Evolutionary conservation across 2,329 filamentous ascomycete genomes (phyloP).

Genomic region (Curvularia eragrostidis): DNA sequence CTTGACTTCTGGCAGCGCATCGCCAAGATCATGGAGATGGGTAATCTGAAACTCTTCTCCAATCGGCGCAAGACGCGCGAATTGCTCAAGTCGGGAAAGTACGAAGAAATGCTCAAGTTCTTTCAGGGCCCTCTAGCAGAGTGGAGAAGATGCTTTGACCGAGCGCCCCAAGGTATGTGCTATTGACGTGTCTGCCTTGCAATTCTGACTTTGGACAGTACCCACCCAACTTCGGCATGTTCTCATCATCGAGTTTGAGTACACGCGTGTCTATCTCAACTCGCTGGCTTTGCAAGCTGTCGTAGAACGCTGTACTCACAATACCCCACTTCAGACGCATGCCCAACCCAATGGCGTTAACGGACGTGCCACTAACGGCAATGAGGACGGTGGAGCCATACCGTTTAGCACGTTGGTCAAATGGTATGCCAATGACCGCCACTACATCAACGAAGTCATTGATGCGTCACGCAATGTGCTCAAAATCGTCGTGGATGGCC

Average conservation of each 20-base stretch:
- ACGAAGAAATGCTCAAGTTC: slow-evolving; percentile 79
- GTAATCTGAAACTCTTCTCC: slow-evolving; percentile 86
- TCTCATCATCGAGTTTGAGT: slow-evolving; percentile 92
- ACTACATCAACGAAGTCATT: slow-evolving; percentile 73
- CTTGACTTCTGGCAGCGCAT: slow-evolving; percentile 92
- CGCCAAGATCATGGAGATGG: slow-evolving; percentile 88
- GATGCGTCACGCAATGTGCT: slow-evolving; percentile 79
- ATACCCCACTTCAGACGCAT: slow-evolving; percentile 58
- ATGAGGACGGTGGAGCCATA: slow-evolving; percentile 52
- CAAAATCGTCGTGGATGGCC: slow-evolving; percentile 75
- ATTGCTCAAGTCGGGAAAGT: slow-evolving; percentile 84
- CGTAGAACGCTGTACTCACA: slow-evolving; percentile 86
- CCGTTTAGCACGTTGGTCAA: slow-evolving; percentile 54
- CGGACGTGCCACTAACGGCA: slow-evolving; percentile 29
- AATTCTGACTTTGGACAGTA: slow-evolving; percentile 51
- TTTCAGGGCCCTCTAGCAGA: slow-evolving; percentile 79
- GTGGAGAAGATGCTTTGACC: slow-evolving; percentile 84
- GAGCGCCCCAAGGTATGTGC: slow-evolving; percentile 61
- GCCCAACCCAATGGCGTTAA: slow-evolving; percentile 37
- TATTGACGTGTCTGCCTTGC: background rate
- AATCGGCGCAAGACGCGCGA: slow-evolving; percentile 87
- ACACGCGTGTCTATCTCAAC: slow-evolving; percentile 93
- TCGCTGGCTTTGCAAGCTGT: slow-evolving; percentile 93
- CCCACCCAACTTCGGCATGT: slow-evolving; percentile 71
- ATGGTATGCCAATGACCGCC: slow-evolving; percentile 65